Base-by-base conservation (phyloP, 1,284 basidiomycete genomes). In the Clitocybe nebularis region DNA sequence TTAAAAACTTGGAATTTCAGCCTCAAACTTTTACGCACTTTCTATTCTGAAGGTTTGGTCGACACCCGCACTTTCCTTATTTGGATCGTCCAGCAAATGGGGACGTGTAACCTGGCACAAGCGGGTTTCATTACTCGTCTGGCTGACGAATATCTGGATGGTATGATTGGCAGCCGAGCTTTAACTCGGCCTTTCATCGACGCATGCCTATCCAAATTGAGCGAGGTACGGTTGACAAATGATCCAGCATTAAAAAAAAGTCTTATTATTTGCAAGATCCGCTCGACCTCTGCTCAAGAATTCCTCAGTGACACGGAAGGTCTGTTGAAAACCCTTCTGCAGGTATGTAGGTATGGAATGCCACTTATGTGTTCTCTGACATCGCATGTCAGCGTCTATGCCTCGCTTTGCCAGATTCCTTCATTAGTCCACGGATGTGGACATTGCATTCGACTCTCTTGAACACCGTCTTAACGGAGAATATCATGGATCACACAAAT, bases 81-180 rank as follows among this genome's bases (percentile, higher is more conserved):
- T 5, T 98, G 93, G 93, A 67, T 95, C 34, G 79, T 91, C 9
- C 82, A 90, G 41, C 84, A 88, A 53, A 78, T 94, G 68, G 60
- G 66, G 5, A 69, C 70, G 0, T 84, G 84, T 51, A 93, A 93
- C 60, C 72, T 92, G 13, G 89, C 90, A 1, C 93, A 96, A 63
- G 74, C 87, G 4, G 84, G 85, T 1, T 94, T 96, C 55, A 67
- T 94, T 8, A 75, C 79, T 5, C 76, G 84, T 37, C 66, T 96
- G 11, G 76, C 80, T 3, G 87, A 92, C 50, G 89, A 92, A 54
- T 91, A 89, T 60, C 63, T 91, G 3, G 75, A 79, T 33, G 87
- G 83, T 23, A 75, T 94, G 59, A 64, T 82, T n/a, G 65, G 68
- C 21, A 80, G 74, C 55, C 77, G 86, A 9, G 75, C 82, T 1